A percentile compares a stretch with the other conserved stretches of the same genome.
phyloP scores from a whole-genome alignment of 169 alveolate genomes.

The Besnoitia besnoiti region DNA sequence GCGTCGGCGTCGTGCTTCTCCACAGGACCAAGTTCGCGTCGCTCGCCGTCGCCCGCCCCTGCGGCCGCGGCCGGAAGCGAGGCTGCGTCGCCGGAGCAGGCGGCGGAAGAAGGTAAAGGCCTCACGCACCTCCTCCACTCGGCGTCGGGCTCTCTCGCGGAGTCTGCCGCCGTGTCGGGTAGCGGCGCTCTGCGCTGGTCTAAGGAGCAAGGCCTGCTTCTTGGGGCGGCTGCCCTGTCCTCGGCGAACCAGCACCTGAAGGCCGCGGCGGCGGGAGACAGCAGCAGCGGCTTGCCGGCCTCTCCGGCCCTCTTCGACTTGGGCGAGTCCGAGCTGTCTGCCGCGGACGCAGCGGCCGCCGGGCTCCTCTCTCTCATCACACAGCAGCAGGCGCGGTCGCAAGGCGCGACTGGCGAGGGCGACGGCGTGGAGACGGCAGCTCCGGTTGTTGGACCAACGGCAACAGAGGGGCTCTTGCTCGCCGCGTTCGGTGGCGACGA shows the following conservation, averaged over 20 bases:
- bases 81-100: not conserved
- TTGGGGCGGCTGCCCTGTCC: not conserved
- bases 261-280: not conserved
- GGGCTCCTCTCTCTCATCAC: not conserved
- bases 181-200: not conserved
- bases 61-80: not conserved
- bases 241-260: not conserved
- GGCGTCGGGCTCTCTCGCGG: not conserved
- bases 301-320: not conserved
- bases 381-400: conserved; percentile 10
- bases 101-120: not conserved
- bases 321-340: not conserved
- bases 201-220: not conserved
- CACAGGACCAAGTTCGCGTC: not conserved
- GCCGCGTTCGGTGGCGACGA: conserved; percentile 4
- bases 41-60: not conserved
- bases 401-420: not conserved
- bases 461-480: not conserved
- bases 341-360: not conserved
- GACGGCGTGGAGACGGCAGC: not conserved
- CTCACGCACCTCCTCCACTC: not conserved
- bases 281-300: not conserved
- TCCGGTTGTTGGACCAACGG: not conserved
- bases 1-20: not conserved
- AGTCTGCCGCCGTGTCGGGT: not conserved